Evolutionary conservation across 805 yeast species (phyloP).

Genomic region (Wickerhamomyces chambardii): DNA sequence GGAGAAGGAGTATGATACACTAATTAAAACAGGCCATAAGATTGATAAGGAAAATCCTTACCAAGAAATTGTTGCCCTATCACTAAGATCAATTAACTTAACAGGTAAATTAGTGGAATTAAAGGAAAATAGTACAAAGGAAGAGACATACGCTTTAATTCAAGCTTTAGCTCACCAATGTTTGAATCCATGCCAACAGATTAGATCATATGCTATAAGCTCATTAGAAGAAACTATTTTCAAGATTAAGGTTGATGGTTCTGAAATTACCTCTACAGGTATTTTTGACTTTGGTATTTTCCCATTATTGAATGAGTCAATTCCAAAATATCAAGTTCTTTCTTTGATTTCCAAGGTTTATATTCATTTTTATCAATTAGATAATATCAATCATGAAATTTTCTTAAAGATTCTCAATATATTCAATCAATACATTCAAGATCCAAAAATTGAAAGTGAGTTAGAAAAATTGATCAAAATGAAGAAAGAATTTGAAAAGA

Average conservation of each 20-base stretch:
- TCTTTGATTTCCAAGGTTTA: conserved; percentile 60
- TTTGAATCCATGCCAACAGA: conserved; percentile 76
- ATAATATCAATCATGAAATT: conserved; percentile 25
- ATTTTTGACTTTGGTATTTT: conserved; percentile 68
- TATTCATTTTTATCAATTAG: conserved; percentile 32
- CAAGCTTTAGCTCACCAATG: conserved; percentile 88
- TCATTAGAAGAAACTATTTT: conserved; percentile 42
- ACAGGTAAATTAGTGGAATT: conserved; percentile 42
- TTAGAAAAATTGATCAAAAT: conserved; percentile 26
- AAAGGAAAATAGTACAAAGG: conserved; percentile 20
- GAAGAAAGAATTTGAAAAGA: conserved; percentile 23
- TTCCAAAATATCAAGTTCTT: conserved; percentile 64
- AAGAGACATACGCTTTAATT: conserved; percentile 44
- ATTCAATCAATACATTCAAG: conserved; percentile 29
- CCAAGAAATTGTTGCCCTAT: conserved; percentile 45
- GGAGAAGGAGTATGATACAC: conserved; percentile 53
- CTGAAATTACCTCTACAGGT: conserved; percentile 37
- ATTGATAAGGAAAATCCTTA: conserved; percentile 37
- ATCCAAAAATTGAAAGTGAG: conserved; percentile 25
- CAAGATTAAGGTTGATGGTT: conserved; percentile 22
- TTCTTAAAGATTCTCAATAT: conserved; percentile 27
- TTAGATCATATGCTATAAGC: conserved; percentile 57
- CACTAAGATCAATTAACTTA: conserved; percentile 52
- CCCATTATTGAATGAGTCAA: conserved; percentile 59
- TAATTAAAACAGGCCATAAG: conserved; percentile 33